A percentile compares a stretch with the other conserved stretches of the same genome.
These are phyloP conservation scores for Pyrus hybrid DNA, from an alignment of 331 rosid genomes.

Conservation along the genomic window DNA sequence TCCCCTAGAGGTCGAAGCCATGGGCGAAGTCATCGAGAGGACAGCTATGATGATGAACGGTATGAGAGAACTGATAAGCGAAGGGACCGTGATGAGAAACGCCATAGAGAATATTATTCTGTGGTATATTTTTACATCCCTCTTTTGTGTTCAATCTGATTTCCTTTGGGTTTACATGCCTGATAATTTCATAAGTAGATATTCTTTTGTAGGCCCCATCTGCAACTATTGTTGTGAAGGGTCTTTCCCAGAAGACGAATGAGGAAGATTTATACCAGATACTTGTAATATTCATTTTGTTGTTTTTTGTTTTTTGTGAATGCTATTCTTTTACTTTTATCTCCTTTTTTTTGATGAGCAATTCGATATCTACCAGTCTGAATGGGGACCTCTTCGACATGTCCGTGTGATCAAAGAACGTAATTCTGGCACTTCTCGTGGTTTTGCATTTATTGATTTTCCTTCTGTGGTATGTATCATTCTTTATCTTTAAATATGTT, in stretches of 20 bases:
- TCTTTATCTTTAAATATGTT: conserved; percentile 1
- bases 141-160: not conserved
- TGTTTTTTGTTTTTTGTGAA: conserved; percentile 13
- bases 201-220: conserved; percentile 75
- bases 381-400: conserved; percentile 99
- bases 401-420: conserved; percentile 96
- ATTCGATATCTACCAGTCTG: conserved; percentile 49
- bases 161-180: not conserved
- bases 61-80: conserved; percentile 73
- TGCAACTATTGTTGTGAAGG: conserved; percentile 94
- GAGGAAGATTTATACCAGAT: conserved; percentile 96
- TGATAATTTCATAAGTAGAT: conserved; percentile 14
- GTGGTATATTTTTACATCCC: conserved; percentile 50
- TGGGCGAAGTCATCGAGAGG: conserved; percentile 78
- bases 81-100: conserved; percentile 81
- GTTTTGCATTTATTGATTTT: conserved; percentile 97
- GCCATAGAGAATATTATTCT: conserved; percentile 54
- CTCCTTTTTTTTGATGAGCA: not conserved
- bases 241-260: conserved; percentile 86
- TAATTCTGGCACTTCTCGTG: conserved; percentile 85
- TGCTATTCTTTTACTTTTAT: conserved; percentile 3
- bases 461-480: conserved; percentile 69
- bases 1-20: conserved; percentile 87
- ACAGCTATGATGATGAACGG: conserved; percentile 57
- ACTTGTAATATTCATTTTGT: conserved; percentile 53